phyloP scores from a whole-genome alignment of 2,329 filamentous ascomycete genomes.

The Epichloe festucae region DNA sequence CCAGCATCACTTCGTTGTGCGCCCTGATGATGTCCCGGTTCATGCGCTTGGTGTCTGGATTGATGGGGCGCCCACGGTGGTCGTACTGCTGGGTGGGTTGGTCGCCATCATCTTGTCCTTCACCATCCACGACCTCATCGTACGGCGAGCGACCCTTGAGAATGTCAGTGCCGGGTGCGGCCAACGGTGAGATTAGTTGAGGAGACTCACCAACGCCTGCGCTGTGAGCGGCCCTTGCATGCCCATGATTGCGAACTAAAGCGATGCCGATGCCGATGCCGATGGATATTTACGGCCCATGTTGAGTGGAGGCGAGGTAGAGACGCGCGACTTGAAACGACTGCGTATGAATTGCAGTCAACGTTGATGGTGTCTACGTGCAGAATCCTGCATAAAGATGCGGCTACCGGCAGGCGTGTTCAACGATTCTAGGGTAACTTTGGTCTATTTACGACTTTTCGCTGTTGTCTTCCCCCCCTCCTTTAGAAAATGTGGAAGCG shows the following conservation, averaged over 20 bases:
- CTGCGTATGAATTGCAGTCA: neutral
- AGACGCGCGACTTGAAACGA: neutral
- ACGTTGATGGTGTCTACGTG: neutral
- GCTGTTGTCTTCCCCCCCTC: too few relatives aligned
- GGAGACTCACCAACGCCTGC: constrained; percentile 35
- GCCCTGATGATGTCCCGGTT: constrained; percentile 45
- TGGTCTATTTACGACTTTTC: too few relatives aligned
- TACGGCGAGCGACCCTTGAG: constrained; percentile 45
- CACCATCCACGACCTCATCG: constrained; percentile 40
- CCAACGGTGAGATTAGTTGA: neutral
- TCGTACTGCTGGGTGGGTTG: constrained; percentile 39
- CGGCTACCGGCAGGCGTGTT: too few relatives aligned
- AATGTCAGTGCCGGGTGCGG: constrained; percentile 1
- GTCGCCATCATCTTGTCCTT: constrained; percentile 28
- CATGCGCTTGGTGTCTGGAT: constrained; percentile 39
- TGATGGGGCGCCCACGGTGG: constrained; percentile 40
- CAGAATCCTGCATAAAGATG: too few relatives aligned
- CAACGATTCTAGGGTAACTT: too few relatives aligned
- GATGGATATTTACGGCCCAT: neutral
- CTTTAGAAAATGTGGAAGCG: too few relatives aligned
- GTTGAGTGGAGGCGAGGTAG: neutral
- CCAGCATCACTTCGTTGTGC: constrained; percentile 51
- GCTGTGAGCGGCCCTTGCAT: constrained; percentile 43
- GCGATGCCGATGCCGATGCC: neutral
- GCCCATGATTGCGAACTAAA: constrained; percentile 27